A percentile compares a stretch with the other conserved stretches of the same genome.
These are phyloP conservation scores for Lentinus brumalis DNA, from an alignment of 768 basidiomycete genomes.

Conservation along the genomic window DNA sequence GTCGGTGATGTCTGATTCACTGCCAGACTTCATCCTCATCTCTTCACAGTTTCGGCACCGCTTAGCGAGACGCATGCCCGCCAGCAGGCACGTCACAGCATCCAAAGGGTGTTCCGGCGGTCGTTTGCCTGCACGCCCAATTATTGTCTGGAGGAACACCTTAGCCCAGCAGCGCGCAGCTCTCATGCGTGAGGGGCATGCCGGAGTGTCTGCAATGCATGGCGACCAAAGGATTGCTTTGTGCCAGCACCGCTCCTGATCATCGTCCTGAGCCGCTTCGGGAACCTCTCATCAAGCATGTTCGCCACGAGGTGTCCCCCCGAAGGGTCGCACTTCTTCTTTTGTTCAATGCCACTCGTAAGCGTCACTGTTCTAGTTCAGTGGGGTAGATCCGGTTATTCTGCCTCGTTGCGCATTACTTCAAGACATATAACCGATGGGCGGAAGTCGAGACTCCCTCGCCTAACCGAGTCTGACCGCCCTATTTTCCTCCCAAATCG, in stretches of 20 bases:
- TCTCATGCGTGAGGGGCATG: neutral
- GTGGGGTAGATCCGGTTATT: constrained; percentile 18
- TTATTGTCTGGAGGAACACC: neutral
- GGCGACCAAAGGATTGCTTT: neutral
- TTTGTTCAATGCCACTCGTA: constrained; percentile 16
- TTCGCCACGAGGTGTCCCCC: constrained; percentile 17
- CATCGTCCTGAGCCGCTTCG: constrained; percentile 6
- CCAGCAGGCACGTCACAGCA: constrained; percentile 18
- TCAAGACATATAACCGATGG: constrained; percentile 23
- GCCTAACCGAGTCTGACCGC: neutral
- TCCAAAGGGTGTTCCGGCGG: neutral
- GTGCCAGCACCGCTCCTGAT: constrained; percentile 9
- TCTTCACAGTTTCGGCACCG: constrained; percentile 20
- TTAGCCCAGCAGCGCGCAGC: neutral
- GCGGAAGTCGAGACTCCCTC: constrained; percentile 9
- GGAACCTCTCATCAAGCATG: constrained; percentile 17
- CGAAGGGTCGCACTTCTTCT: constrained; percentile 19
- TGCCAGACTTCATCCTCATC: neutral
- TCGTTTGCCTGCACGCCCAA: neutral
- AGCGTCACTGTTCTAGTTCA: constrained; percentile 8
- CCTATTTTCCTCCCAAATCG: constrained; percentile 2
- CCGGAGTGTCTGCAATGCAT: neutral
- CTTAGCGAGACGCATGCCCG: constrained; percentile 17
- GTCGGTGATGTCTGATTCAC: neutral
- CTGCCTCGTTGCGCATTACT: constrained; percentile 20